These are phyloP conservation scores for Apiospora arundinis DNA, from an alignment of 2,329 filamentous ascomycete genomes.

Conservation along the genomic window DNA sequence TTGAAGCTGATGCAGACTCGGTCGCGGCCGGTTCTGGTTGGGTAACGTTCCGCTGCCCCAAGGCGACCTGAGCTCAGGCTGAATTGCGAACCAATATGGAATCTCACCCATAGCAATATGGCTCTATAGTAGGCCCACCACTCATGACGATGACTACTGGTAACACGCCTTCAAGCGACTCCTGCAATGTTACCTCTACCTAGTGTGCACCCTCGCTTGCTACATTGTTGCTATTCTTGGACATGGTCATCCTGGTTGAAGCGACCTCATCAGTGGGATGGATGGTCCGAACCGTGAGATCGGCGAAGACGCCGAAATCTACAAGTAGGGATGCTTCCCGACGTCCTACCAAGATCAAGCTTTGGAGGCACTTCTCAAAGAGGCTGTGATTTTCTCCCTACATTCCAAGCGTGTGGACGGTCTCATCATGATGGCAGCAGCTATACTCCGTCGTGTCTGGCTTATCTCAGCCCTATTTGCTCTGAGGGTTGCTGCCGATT, in stretches of 20 bases:
- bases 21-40: conserved; percentile 8
- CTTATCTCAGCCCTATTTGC: conserved; percentile 24
- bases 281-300: background rate
- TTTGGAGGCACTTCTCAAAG: background rate
- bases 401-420: background rate
- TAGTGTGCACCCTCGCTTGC: background rate
- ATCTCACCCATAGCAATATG: conserved; percentile 3
- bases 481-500: conserved; percentile 32
- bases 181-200: background rate
- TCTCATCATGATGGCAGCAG: background rate
- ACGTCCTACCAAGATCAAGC: background rate
- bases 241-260: background rate
- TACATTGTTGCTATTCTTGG: conserved; percentile 4
- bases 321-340: conserved; percentile 11
- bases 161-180: background rate
- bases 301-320: background rate
- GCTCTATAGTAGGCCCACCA: conserved; percentile 5
- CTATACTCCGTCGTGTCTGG: background rate
- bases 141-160: background rate
- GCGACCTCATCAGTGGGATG: background rate
- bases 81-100: conserved; percentile 10
- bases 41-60: conserved; percentile 11
- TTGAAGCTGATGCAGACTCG: background rate
- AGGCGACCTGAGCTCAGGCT: conserved; percentile 12
- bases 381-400: background rate